A percentile compares a stretch with the other conserved stretches of the same genome.
phyloP scores from a whole-genome alignment of 495 filamentous ascomycete genomes.

The Immersiella caudata region DNA sequence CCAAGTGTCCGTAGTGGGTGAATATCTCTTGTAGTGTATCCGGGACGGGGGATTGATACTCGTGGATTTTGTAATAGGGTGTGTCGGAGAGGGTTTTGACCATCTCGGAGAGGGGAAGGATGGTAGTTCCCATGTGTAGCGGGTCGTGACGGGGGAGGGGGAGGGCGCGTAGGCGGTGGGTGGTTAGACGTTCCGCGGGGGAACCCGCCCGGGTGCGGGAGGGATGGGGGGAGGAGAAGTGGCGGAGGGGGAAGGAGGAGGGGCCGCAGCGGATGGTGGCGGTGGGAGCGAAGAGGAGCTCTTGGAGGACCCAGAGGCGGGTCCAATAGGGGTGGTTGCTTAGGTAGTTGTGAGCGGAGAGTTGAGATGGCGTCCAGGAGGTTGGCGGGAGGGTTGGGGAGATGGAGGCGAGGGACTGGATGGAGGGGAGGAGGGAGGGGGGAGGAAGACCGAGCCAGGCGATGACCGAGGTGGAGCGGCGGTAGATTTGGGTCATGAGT shows the following conservation, averaged over 20 bases:
- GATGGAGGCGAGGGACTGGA: neutral
- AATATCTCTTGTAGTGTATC: neutral
- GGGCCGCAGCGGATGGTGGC: neutral
- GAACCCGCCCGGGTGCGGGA: neutral
- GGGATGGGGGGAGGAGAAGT: neutral
- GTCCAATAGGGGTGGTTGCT: neutral
- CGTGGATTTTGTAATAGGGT: neutral
- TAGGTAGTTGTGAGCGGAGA: neutral
- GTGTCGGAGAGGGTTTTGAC: neutral
- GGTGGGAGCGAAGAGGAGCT: neutral
- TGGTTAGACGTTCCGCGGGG: neutral
- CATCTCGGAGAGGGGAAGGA: neutral
- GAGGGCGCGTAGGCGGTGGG: neutral
- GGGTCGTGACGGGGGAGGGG: neutral
- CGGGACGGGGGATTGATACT: neutral
- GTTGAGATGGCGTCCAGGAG: neutral
- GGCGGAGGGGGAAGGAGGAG: neutral
- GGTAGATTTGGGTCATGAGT: slow-evolving; percentile 30
- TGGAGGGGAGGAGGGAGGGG: neutral
- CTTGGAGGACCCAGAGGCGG: neutral
- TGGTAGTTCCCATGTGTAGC: neutral
- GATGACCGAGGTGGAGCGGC: slow-evolving; percentile 15
- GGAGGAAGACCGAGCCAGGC: slow-evolving; percentile 24
- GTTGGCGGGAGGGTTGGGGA: neutral
- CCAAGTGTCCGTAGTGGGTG: neutral